Evolutionary conservation across 2,329 filamentous ascomycete genomes (phyloP), one percentile per base, ranked within the genome.

Genomic region (Colletotrichum scovillei): DNA sequence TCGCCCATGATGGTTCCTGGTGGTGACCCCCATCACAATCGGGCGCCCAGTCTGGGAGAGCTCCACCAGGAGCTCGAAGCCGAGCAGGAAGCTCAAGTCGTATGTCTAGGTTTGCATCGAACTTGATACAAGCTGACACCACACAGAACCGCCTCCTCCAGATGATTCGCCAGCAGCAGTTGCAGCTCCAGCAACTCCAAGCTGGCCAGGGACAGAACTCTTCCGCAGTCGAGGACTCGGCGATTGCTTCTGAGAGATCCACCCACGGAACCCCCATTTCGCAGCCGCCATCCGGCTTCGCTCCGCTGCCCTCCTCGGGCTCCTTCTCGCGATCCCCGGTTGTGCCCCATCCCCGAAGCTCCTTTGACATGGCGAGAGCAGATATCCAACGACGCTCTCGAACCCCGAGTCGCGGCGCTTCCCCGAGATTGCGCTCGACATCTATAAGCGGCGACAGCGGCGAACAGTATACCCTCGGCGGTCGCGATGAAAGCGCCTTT

Each of bases 21-120:
- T 24, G 68, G 69, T 53, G 90, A 91, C 76, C 89, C 91, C 19
- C 88, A 90, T 76, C 92, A 93, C 78, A 89, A 90, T 76, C 87
- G 93, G 62, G 84, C 92, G 0, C 92, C 92, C 2, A 95, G 93
- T 79, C 82, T 95, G 74, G 93, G 93, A 22, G 93, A 95, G 81
- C 88, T 95, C 55, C 93, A 95, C 77, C 93, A 95, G 79, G 92
- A 95, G 82, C 86, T 95, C 1, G 93, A 95, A 81, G 92, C 91
- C 66, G 93, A 95, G 82, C 93, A 95, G 80, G 93, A 95, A 79
- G 92, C 91, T 28, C 93, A 95, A 82, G 93, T 95, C 75, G 91
- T 92, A 84, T 63, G 89, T 82, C 19, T 56, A 22, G 8, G 30
- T 32, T 22, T 19, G 9, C n/a, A 22, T 19, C 3, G 12, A 5